Percentiles rank a stretch among this genome's conserved stretches.
phyloP scores from a whole-genome alignment of 1,284 basidiomycete genomes.

The Erythrobasidium hasegawianum region DNA sequence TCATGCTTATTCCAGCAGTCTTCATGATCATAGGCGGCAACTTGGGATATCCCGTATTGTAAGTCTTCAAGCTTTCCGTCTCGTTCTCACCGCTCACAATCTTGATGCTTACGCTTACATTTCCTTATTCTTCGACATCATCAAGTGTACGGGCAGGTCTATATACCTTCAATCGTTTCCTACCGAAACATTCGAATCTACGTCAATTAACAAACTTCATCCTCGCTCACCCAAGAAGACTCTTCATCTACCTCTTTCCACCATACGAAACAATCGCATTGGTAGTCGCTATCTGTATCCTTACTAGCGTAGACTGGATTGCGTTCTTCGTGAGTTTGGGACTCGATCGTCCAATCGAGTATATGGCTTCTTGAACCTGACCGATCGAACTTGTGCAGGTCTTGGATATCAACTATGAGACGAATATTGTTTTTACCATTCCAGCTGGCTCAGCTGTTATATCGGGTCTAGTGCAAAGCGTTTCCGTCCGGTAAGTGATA shows the following conservation, averaged over 20 bases:
- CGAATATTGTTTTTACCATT: constrained; percentile 66
- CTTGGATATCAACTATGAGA: constrained; percentile 45
- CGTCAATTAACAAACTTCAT: constrained; percentile 72
- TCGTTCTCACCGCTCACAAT: too few relatives aligned
- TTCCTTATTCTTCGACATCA: too few relatives aligned
- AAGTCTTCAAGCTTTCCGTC: constrained; percentile 52
- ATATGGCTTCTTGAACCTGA: constrained; percentile 70
- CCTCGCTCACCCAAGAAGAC: constrained; percentile 85
- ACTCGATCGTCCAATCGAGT: constrained; percentile 63
- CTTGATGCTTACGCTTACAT: too few relatives aligned
- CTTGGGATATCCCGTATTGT: constrained; percentile 35
- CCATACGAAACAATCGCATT: constrained; percentile 52
- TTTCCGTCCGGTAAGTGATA: constrained; percentile 10
- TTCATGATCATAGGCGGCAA: constrained; percentile 83
- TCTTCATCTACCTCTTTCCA: constrained; percentile 92
- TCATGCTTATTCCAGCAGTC: constrained; percentile 61
- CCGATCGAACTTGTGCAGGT: constrained; percentile 62
- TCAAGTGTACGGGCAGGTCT: constrained; percentile 44
- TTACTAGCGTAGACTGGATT: constrained; percentile 74
- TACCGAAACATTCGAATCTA: constrained; percentile 63
- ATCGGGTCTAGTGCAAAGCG: constrained; percentile 41
- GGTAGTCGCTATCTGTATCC: constrained; percentile 7
- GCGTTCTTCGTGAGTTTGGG: constrained; percentile 63
- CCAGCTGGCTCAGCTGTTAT: constrained; percentile 77
- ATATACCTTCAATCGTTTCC: constrained; percentile 57